A percentile compares a stretch with the other conserved stretches of the same genome.
These are phyloP conservation scores for Thelonectria blattea DNA, from an alignment of 2,329 filamentous ascomycete species.

Conservation along the genomic window DNA sequence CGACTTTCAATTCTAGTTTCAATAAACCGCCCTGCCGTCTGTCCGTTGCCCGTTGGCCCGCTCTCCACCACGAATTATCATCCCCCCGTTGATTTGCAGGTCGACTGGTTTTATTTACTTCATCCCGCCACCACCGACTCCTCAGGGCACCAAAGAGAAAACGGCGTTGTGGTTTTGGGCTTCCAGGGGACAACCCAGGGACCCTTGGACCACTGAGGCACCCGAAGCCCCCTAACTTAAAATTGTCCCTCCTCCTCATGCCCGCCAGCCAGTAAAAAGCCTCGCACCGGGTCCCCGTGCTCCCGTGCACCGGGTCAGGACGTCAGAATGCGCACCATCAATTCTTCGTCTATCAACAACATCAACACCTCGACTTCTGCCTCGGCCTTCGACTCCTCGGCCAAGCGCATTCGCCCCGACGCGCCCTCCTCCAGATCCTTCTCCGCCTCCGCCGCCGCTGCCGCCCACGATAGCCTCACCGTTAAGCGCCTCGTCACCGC, in stretches of 20 bases:
- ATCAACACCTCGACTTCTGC: conserved; percentile 31
- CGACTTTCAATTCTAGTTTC: neutral
- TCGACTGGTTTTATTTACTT: neutral
- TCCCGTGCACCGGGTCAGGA: conserved; percentile 23
- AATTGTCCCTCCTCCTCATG: conserved; percentile 24
- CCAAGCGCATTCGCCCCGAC: conserved; percentile 24
- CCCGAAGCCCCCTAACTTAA: conserved; percentile 24
- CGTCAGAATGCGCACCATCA: conserved; percentile 38
- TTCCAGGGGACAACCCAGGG: conserved; percentile 14
- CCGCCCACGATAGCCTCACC: conserved; percentile 16
- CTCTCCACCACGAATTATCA: neutral
- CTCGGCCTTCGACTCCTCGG: conserved; percentile 30
- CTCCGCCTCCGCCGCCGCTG: conserved; percentile 17
- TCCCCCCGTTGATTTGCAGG: neutral
- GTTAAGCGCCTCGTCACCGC: conserved; percentile 24
- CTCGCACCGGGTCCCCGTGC: conserved; percentile 15
- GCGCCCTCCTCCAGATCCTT: conserved; percentile 9
- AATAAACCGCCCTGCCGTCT: neutral
- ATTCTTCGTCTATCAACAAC: conserved; percentile 28
- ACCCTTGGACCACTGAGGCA: conserved; percentile 5
- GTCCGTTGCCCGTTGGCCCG: neutral
- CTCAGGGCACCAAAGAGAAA: conserved; percentile 4
- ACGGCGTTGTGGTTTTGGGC: conserved; percentile 1
- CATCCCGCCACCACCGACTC: neutral
- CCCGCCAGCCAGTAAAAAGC: conserved; percentile 31